These are phyloP conservation scores for Sarcomyxa edulis DNA, from an alignment of 768 basidiomycete species.

Conservation along the genomic window DNA sequence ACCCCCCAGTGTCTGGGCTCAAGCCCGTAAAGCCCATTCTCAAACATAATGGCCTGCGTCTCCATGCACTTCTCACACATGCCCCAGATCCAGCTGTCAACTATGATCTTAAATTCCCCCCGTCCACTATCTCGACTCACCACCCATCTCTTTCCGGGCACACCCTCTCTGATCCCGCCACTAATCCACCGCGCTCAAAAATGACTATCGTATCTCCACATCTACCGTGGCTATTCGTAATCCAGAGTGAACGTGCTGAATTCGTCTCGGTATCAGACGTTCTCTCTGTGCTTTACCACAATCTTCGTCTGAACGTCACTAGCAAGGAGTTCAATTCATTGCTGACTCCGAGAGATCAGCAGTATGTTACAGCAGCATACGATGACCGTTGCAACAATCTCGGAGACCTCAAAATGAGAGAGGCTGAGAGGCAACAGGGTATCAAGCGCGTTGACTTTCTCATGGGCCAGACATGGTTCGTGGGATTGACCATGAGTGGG, in stretches of 20 bases:
- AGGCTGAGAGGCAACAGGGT: constrained; percentile 38
- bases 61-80: no score
- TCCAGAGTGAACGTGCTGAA: constrained; percentile 13
- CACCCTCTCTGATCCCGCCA: constrained; percentile 25
- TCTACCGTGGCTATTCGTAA: constrained; percentile 29
- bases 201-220: constrained; percentile 25
- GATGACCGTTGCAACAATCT: constrained; percentile 32
- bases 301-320: constrained; percentile 35
- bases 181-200: constrained; percentile 23
- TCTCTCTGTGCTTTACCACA: constrained; percentile 35
- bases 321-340: constrained; percentile 29
- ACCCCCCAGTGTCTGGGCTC: no score
- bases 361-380: constrained; percentile 36
- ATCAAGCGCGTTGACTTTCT: constrained; percentile 55
- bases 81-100: constrained; percentile 10
- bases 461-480: constrained; percentile 27
- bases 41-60: no score
- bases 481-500: no score
- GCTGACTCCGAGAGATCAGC: constrained; percentile 24
- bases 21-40: no score
- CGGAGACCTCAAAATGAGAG: constrained; percentile 20
- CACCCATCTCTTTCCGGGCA: constrained; percentile 15
- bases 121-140: constrained; percentile 16
- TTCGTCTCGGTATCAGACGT: constrained; percentile 30
- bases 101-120: constrained; percentile 24